These are phyloP conservation scores for Trypanosoma congolense DNA, from an alignment of 208 protist species.

Conservation along the genomic window DNA sequence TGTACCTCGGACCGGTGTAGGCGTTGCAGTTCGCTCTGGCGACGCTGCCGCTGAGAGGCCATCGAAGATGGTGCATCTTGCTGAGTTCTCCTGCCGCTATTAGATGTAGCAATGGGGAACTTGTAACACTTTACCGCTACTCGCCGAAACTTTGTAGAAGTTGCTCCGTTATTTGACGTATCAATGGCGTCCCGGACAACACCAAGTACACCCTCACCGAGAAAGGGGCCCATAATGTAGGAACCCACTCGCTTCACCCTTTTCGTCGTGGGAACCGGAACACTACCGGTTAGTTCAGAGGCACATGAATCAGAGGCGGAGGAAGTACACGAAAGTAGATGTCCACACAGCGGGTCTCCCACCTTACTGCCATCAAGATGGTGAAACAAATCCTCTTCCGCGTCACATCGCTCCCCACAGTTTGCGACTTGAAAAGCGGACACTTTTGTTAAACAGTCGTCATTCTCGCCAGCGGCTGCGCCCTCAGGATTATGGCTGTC, in stretches of 20 bases:
- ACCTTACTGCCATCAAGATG: too few species aligned
- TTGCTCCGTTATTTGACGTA: constrained; percentile 33
- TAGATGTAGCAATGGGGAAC: not conserved
- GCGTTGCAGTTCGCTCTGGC: constrained; percentile 15
- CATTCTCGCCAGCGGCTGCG: too few species aligned
- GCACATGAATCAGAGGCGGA: too few species aligned
- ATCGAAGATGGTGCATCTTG: not conserved
- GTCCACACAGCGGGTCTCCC: too few species aligned
- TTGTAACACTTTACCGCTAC: constrained; percentile 12
- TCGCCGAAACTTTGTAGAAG: constrained; percentile 19
- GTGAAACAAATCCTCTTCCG: too few species aligned
- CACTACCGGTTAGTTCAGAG: too few species aligned
- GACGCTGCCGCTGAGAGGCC: constrained; percentile 10
- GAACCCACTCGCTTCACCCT: constrained; percentile 76
- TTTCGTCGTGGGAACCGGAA: too few species aligned
- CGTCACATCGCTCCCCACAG: too few species aligned
- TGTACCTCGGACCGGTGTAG: constrained; percentile 41
- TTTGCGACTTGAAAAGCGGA: too few species aligned
- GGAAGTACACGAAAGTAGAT: too few species aligned
- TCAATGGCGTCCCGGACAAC: constrained; percentile 77
- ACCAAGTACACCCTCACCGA: constrained; percentile 73
- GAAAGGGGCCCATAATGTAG: constrained; percentile 76
- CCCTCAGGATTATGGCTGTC: too few species aligned
- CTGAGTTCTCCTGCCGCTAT: not conserved
- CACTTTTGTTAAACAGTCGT: too few species aligned